A percentile compares a stretch with the other conserved stretches of the same genome.
Evolutionary conservation across 2,329 filamentous ascomycete genomes (phyloP).

Genomic region (Phyllosticta citribraziliensis): DNA sequence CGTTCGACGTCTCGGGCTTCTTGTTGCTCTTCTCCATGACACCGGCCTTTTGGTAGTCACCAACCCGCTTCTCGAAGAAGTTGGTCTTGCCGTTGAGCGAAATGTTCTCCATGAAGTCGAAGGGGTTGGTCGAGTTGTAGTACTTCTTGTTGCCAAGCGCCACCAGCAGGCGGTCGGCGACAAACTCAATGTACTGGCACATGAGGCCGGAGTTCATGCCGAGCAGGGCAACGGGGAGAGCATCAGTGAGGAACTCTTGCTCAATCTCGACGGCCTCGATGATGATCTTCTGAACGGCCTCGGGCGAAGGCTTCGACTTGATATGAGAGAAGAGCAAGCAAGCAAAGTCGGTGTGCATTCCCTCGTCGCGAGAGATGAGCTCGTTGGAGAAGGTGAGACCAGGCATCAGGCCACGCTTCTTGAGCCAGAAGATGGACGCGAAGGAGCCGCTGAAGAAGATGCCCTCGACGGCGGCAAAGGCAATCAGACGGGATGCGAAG

Average conservation of each 20-base stretch:
- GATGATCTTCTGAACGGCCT: constrained; percentile 79
- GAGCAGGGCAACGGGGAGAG: constrained; percentile 81
- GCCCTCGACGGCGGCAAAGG: constrained; percentile 95
- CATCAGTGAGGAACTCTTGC: constrained; percentile 95
- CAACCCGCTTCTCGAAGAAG: constrained; percentile 99
- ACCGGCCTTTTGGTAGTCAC: constrained; percentile 98
- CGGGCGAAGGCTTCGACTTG: constrained; percentile 76
- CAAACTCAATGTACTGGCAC: constrained; percentile 99
- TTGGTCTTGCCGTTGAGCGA: constrained; percentile 98
- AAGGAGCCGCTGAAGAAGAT: constrained; percentile 99
- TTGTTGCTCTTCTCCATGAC: constrained; percentile 91
- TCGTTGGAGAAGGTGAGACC: constrained; percentile 99
- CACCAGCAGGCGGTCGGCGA: constrained; percentile 87
- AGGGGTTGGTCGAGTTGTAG: constrained; percentile 89
- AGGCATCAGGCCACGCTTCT: constrained; percentile 99
- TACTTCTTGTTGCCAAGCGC: constrained; percentile 90
- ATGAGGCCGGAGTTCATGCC: constrained; percentile 97
- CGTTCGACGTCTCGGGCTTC: constrained; percentile 31
- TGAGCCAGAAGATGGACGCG: constrained; percentile 98
- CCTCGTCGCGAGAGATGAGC: constrained; percentile 98
- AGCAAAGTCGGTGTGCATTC: constrained; percentile 98
- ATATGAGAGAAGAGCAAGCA: constrained; percentile 97
- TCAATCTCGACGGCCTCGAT: constrained; percentile 89
- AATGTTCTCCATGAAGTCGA: constrained; percentile 99
- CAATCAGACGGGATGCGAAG: constrained; percentile 89